Evolutionary conservation across 2,329 filamentous ascomycete genomes (phyloP).

Genomic region (Immersiporthe knoxdaviesiana): DNA sequence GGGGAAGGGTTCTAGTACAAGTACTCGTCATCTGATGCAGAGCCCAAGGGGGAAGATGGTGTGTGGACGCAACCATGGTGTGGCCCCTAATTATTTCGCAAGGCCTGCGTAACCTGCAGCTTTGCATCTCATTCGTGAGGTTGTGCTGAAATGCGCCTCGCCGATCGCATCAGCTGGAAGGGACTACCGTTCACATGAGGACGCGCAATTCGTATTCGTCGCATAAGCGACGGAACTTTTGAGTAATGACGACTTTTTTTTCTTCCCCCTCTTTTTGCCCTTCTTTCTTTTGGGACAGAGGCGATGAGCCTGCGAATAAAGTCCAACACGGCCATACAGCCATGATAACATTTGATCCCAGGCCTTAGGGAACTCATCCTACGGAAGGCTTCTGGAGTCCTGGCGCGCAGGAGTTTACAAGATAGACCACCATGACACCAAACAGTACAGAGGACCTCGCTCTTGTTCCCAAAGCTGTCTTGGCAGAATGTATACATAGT

Average conservation of each 20-base stretch:
- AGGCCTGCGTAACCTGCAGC: conserved; percentile 7
- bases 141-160: background rate
- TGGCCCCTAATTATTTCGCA: conserved; percentile 7
- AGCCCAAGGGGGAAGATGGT: conserved; percentile 4
- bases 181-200: background rate
- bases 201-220: background rate
- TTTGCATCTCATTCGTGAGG: background rate
- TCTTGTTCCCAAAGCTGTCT: background rate
- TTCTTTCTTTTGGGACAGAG: no score
- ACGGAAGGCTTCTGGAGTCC: background rate
- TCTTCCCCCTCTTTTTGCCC: no score
- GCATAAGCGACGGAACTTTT: background rate
- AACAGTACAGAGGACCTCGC: background rate
- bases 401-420: background rate
- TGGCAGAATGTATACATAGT: no score
- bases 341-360: background rate
- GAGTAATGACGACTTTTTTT: background rate
- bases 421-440: background rate
- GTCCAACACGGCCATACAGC: no score
- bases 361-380: no score
- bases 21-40: conserved; percentile 8
- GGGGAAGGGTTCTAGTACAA: background rate
- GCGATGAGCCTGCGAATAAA: no score
- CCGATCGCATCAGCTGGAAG: background rate
- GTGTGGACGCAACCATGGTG: conserved; percentile 7